These are phyloP conservation scores for Asclepias syriaca DNA, from an alignment of 257 asterid species.

Conservation along the genomic window DNA sequence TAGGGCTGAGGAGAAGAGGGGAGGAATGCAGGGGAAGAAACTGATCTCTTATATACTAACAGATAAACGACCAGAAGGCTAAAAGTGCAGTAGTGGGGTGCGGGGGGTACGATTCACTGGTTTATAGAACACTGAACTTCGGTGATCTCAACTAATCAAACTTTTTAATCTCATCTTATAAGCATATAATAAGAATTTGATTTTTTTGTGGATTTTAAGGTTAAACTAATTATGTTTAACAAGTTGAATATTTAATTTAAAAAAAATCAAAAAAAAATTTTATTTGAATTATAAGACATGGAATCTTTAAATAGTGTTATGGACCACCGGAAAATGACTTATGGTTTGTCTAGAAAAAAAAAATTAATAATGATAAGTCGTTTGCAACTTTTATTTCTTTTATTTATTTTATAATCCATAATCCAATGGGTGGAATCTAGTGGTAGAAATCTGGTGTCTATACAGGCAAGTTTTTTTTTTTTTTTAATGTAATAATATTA, in stretches of 20 bases:
- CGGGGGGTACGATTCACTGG: not conserved
- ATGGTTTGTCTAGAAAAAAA: not conserved
- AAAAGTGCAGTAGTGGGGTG: no score
- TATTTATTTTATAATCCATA: not conserved
- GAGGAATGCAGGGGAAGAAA: not conserved
- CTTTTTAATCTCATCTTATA: no score
- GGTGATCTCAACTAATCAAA: not conserved
- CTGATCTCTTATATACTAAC: not conserved
- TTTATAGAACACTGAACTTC: not conserved
- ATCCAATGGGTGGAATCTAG: slow-evolving; percentile 1
- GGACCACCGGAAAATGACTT: slow-evolving; percentile 10
- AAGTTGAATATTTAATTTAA: no score
- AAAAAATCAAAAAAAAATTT: no score
- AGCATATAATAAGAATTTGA: no score
- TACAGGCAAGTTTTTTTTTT: not conserved
- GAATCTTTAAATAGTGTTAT: not conserved
- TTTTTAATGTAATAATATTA: not conserved
- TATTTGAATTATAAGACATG: no score
- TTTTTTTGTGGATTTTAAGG: no score
- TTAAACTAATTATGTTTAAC: no score
- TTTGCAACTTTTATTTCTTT: not conserved
- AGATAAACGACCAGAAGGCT: not conserved
- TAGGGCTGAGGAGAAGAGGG: not conserved
- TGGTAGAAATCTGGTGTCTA: not conserved
- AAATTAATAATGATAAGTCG: not conserved